These are phyloP conservation scores for Globisporangium nagaii DNA, from an alignment of 352 stramenopile species.

Conservation along the genomic window DNA sequence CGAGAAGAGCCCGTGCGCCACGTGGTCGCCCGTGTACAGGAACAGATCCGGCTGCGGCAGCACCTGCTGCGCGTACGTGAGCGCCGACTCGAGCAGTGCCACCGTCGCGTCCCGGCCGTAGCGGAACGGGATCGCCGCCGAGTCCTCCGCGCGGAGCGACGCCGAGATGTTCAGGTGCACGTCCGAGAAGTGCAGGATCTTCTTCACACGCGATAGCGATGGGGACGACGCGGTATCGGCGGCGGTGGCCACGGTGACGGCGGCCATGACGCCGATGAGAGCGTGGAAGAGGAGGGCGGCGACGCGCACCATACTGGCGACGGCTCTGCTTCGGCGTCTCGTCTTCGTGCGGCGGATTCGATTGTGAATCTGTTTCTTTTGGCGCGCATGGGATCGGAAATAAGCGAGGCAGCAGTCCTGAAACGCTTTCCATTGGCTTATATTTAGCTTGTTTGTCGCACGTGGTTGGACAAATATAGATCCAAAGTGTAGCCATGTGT, in stretches of 20 bases:
- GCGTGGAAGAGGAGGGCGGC: background rate
- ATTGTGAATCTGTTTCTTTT: no score
- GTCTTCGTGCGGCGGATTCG: no score
- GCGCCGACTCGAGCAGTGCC: conserved; percentile 57
- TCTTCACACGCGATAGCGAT: conserved; percentile 12
- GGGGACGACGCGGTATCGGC: background rate
- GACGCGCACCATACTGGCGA: background rate
- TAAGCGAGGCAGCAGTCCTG: background rate
- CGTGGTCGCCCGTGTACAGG: conserved; percentile 80
- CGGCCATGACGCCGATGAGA: background rate
- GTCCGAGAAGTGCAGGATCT: conserved; percentile 82
- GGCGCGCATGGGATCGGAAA: background rate
- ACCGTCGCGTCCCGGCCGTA: conserved; percentile 57
- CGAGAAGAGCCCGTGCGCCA: conserved; percentile 51
- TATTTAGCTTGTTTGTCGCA: background rate
- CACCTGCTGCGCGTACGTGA: conserved; percentile 54
- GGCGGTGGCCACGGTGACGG: background rate
- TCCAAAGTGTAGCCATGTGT: background rate
- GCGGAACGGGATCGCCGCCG: conserved; percentile 27
- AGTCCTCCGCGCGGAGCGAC: conserved; percentile 27
- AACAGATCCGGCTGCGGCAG: conserved; percentile 59
- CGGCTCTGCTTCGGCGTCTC: no score
- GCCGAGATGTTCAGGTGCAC: conserved; percentile 77
- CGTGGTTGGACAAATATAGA: conserved; percentile 1
- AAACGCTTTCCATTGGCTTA: background rate